These are phyloP conservation scores for Warburgia ugandensis DNA, from an alignment of 164 flowering plant species.

Conservation along the genomic window DNA sequence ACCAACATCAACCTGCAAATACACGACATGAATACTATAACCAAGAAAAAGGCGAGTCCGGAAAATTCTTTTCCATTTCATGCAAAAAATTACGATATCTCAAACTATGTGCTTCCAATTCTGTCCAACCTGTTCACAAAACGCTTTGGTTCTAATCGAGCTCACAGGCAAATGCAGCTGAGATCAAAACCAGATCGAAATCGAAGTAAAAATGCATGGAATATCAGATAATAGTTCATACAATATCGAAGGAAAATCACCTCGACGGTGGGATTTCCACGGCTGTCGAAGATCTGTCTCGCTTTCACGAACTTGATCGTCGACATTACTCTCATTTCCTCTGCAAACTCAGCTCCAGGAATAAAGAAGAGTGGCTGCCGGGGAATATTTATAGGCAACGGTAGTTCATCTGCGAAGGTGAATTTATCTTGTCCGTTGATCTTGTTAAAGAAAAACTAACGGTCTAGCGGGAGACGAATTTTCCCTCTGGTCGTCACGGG, in stretches of 20 bases:
- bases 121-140: too few relatives aligned
- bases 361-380: too few relatives aligned
- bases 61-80: background rate
- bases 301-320: slow-evolving; percentile 43
- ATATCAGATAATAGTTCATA: background rate
- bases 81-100: background rate
- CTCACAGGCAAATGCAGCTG: background rate
- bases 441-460: background rate
- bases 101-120: too few relatives aligned
- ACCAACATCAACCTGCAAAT: slow-evolving; percentile 36
- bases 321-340: slow-evolving; percentile 17
- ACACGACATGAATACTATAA: background rate
- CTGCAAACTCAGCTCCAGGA: too few relatives aligned
- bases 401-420: background rate
- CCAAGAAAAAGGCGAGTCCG: background rate
- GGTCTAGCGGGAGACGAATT: background rate
- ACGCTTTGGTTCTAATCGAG: too few relatives aligned
- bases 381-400: too few relatives aligned
- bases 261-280: slow-evolving; percentile 60
- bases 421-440: background rate
- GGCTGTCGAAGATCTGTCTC: slow-evolving; percentile 57
- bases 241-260: slow-evolving; percentile 11
- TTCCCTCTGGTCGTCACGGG: background rate
- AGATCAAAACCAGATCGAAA: background rate
- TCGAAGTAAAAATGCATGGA: background rate